phyloP scores from a whole-genome alignment of 75 land plant genomes.

The Chamaecyparis obtusa region DNA sequence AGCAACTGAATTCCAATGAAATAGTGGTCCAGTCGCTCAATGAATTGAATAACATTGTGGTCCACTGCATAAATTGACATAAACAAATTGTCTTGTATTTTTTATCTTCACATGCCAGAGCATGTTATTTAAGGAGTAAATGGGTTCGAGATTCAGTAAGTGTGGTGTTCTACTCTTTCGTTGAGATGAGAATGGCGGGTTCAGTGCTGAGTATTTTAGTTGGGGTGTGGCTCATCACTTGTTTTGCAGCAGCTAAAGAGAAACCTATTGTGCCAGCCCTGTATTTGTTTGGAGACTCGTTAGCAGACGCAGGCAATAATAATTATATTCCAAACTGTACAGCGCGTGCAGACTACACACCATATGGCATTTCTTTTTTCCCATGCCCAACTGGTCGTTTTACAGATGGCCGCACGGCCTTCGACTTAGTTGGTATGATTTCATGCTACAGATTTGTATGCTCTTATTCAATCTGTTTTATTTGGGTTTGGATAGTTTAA shows the following conservation, averaged over 20 bases:
- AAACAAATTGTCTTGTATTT: too few relatives aligned
- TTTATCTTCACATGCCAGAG: too few relatives aligned
- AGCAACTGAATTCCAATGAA: too few relatives aligned
- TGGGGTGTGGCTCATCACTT: neutral
- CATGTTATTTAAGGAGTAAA: too few relatives aligned
- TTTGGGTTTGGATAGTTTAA: too few relatives aligned
- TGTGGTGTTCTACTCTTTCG: neutral
- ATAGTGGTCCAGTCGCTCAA: too few relatives aligned
- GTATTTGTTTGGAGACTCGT: slow-evolving; percentile 46
- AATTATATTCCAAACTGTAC: slow-evolving; percentile 34
- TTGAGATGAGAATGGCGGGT: neutral
- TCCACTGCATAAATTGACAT: too few relatives aligned
- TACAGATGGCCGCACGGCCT: too few relatives aligned
- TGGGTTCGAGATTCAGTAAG: neutral
- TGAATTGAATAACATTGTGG: too few relatives aligned
- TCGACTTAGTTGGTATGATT: neutral
- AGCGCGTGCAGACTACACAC: slow-evolving; percentile 38
- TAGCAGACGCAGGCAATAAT: slow-evolving; percentile 46
- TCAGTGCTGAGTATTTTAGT: neutral
- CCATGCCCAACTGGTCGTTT: slow-evolving; percentile 4
- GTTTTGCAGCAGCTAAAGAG: neutral
- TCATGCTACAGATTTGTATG: too few relatives aligned
- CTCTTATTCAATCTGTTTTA: too few relatives aligned
- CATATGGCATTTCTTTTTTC: slow-evolving; percentile 40
- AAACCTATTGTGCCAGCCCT: slow-evolving; percentile 16